Percentiles rank a stretch among this genome's conserved stretches.
Evolutionary conservation across 768 basidiomycete species (phyloP).

Genomic region (Lactarius evosmus): DNA sequence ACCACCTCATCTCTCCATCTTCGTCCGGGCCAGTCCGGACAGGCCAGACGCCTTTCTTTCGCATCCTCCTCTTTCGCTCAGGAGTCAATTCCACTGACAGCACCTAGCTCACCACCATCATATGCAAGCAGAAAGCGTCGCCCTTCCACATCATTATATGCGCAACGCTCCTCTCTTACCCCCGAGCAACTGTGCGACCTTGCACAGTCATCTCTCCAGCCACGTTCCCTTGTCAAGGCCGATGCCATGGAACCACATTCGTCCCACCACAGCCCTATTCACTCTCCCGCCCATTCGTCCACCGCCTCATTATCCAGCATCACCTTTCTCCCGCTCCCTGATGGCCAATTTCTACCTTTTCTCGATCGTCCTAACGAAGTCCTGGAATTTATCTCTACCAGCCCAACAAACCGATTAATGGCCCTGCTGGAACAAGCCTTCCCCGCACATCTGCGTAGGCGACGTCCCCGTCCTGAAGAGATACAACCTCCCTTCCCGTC

Average conservation of each 20-base stretch:
- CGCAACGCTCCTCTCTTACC: constrained; percentile 20
- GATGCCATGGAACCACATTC: neutral
- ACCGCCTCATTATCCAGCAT: neutral
- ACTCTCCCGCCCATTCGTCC: constrained; percentile 5
- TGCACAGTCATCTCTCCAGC: constrained; percentile 21
- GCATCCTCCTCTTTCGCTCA: constrained; percentile 26
- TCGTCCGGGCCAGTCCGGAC: neutral
- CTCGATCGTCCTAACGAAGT: constrained; percentile 27
- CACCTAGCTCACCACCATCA: constrained; percentile 17
- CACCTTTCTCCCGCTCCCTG: constrained; percentile 22
- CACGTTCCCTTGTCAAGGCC: neutral
- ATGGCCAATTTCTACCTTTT: constrained; percentile 27
- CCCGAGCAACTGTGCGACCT: constrained; percentile 27
- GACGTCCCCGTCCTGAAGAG: neutral
- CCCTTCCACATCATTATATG: constrained; percentile 16
- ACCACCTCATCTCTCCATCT: constrained; percentile 4
- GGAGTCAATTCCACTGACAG: constrained; percentile 1
- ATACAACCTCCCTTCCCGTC: neutral
- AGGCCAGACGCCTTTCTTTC: constrained; percentile 25
- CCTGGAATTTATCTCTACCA: constrained; percentile 25
- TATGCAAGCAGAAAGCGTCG: constrained; percentile 20
- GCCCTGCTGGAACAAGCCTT: constrained; percentile 28
- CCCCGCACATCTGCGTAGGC: constrained; percentile 21
- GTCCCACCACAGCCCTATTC: constrained; percentile 2
- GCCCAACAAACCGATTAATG: constrained; percentile 28